These are phyloP conservation scores for Emydomyces testavorans DNA, from an alignment of 2,329 filamentous ascomycete species.

Conservation along the genomic window DNA sequence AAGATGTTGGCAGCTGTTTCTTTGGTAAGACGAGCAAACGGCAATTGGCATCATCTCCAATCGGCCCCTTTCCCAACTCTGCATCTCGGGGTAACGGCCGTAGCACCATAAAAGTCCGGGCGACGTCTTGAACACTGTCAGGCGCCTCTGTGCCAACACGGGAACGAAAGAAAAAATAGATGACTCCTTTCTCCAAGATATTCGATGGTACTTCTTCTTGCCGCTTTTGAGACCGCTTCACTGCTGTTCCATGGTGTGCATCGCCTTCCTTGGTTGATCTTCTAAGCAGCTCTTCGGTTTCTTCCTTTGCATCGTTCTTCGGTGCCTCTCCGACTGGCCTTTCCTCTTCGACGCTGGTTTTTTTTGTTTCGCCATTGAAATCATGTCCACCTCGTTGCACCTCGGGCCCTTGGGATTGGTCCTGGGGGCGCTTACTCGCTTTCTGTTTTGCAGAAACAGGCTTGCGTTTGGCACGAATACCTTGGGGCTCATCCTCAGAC, in stretches of 20 bases:
- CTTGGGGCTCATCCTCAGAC: conserved; percentile 10
- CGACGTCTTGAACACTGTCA: conserved; percentile 57
- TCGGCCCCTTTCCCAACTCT: conserved; percentile 50
- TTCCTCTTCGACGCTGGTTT: conserved; percentile 14
- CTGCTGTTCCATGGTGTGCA: conserved; percentile 25
- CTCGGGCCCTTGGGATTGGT: conserved; percentile 18
- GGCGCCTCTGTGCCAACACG: conserved; percentile 64
- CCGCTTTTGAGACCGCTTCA: conserved; percentile 42
- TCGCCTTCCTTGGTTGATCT: conserved; percentile 4
- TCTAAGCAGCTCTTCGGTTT: conserved; percentile 10
- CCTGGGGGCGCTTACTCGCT: conserved; percentile 15
- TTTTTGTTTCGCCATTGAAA: conserved; percentile 16
- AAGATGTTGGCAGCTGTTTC: conserved; percentile 62
- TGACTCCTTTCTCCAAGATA: conserved; percentile 74
- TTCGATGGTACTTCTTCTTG: conserved; percentile 45
- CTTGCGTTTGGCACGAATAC: conserved; percentile 3
- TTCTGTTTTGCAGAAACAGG: not conserved
- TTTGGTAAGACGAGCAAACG: conserved; percentile 71
- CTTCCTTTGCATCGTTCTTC: not conserved
- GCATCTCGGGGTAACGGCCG: conserved; percentile 59
- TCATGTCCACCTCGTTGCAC: conserved; percentile 9
- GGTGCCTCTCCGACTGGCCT: conserved; percentile 14
- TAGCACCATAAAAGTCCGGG: conserved; percentile 68
- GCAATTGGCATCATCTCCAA: conserved; percentile 49
- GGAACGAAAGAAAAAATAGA: conserved; percentile 81